Percentiles rank a stretch among this genome's conserved stretches.
Evolutionary conservation across 805 yeast species (phyloP).

Genomic region (Metschnikowia borealis): DNA sequence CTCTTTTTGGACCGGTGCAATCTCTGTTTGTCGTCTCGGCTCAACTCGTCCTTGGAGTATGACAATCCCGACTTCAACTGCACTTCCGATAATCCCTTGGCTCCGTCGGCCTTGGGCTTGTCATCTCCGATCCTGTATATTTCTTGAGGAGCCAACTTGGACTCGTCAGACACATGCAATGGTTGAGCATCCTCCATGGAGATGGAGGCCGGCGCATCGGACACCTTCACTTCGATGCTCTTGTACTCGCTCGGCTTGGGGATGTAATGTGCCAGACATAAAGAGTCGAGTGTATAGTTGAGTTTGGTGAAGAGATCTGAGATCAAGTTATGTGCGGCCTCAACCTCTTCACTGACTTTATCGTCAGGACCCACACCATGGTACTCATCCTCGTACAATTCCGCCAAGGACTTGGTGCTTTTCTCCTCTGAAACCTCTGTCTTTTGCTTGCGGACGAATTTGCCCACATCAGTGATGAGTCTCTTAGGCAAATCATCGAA

Average conservation of each 20-base stretch:
- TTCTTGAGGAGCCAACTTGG: slow-evolving; percentile 93
- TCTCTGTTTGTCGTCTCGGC: slow-evolving; percentile 81
- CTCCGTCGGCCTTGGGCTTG: slow-evolving; percentile 26
- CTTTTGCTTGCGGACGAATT: slow-evolving; percentile 43
- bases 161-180: slow-evolving; percentile 64
- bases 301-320: slow-evolving; percentile 57
- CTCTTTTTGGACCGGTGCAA: slow-evolving; percentile 84
- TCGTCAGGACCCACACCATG: slow-evolving; percentile 42
- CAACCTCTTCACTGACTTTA: slow-evolving; percentile 58
- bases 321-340: slow-evolving; percentile 76
- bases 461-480: slow-evolving; percentile 60
- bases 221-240: slow-evolving; percentile 71
- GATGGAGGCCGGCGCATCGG: slow-evolving; percentile 63
- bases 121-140: slow-evolving; percentile 57
- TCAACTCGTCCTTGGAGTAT: slow-evolving; percentile 74
- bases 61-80: slow-evolving; percentile 73
- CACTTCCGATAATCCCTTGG: slow-evolving; percentile 48
- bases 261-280: slow-evolving; percentile 90
- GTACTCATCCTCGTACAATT: slow-evolving; percentile 84
- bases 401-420: slow-evolving; percentile 85
- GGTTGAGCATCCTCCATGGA: slow-evolving; percentile 98
- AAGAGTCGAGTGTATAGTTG: slow-evolving; percentile 73
- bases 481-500: slow-evolving; percentile 85
- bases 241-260: slow-evolving; percentile 82
- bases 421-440: slow-evolving; percentile 79